Conservation (phyloP, 1,139 yeast species). For the Lizanozyma gosingica region DNA sequence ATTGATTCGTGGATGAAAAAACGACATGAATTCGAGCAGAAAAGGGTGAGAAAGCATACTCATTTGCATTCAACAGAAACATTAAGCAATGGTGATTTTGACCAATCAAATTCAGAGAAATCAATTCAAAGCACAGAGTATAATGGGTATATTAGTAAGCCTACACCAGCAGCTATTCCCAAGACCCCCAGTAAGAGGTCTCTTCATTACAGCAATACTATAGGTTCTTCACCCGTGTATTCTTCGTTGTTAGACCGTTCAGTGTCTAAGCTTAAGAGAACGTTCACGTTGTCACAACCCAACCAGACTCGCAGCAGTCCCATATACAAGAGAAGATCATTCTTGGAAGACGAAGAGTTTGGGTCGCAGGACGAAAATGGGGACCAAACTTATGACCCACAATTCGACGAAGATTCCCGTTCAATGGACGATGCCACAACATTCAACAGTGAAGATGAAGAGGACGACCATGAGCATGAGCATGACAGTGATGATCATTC, state of each 20-base stretch:
- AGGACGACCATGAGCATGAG: slow-evolving; percentile 4
- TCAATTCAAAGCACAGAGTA: neutral
- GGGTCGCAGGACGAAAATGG: neutral
- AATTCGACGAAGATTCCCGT: neutral
- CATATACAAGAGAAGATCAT: neutral
- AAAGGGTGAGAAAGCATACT: slow-evolving; percentile 5
- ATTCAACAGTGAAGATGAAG: slow-evolving; percentile 1
- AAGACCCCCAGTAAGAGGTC: neutral
- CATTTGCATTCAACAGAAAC: neutral
- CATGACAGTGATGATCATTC: slow-evolving; percentile 19
- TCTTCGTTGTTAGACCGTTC: neutral
- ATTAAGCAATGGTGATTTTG: neutral
- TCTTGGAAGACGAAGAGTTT: neutral
- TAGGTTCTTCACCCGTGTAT: neutral
- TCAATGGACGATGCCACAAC: neutral
- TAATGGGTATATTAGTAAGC: neutral
- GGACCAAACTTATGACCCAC: neutral
- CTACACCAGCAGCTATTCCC: neutral
- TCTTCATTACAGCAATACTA: neutral
- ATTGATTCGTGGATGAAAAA: slow-evolving; percentile 41
- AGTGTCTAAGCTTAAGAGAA: neutral
- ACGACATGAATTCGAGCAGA: slow-evolving; percentile 32
- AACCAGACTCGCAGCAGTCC: neutral
- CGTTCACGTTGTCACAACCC: neutral
- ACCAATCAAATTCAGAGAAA: neutral